Percentiles rank a stretch among this genome's conserved stretches.
Conservation (phyloP, 331 rosid genomes). For the Malus hybrid region DNA sequence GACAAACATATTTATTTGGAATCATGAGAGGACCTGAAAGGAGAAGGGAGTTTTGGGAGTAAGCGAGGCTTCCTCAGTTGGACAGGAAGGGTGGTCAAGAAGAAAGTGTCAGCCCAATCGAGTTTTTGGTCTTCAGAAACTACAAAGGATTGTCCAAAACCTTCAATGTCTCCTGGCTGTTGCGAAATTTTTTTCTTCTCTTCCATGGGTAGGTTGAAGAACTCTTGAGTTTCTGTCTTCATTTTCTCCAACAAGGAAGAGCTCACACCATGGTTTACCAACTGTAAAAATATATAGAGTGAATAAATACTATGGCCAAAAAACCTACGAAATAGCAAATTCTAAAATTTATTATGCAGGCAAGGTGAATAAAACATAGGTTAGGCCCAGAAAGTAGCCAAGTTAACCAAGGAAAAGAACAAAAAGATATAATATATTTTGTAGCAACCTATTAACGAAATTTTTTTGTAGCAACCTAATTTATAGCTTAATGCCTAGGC, state of each 20-base stretch:
- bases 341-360: background rate
- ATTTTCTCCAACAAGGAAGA: slow-evolving; percentile 12
- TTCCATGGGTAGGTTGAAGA: slow-evolving; percentile 17
- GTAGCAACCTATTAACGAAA: background rate
- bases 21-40: slow-evolving; percentile 8
- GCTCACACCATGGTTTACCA: slow-evolving; percentile 27
- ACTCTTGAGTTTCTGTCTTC: slow-evolving; percentile 9
- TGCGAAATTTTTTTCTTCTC: slow-evolving; percentile 21
- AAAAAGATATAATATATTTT: too few relatives aligned
- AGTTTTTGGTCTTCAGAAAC: slow-evolving; percentile 20
- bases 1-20: background rate
- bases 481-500: background rate
- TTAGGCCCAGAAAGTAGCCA: background rate
- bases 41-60: slow-evolving; percentile 14
- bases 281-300: background rate
- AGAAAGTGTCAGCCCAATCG: slow-evolving; percentile 19
- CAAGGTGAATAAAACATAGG: background rate
- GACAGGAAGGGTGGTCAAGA: slow-evolving; percentile 9
- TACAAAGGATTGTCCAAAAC: slow-evolving; percentile 7
- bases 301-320: background rate
- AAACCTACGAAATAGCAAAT: background rate
- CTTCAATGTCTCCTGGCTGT: slow-evolving; percentile 12
- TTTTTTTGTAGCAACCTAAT: too few relatives aligned
- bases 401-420: background rate
- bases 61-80: slow-evolving; percentile 11